Evolutionary conservation across 495 filamentous ascomycete genomes (phyloP).

Genomic region (Penicillium roqueforti): DNA sequence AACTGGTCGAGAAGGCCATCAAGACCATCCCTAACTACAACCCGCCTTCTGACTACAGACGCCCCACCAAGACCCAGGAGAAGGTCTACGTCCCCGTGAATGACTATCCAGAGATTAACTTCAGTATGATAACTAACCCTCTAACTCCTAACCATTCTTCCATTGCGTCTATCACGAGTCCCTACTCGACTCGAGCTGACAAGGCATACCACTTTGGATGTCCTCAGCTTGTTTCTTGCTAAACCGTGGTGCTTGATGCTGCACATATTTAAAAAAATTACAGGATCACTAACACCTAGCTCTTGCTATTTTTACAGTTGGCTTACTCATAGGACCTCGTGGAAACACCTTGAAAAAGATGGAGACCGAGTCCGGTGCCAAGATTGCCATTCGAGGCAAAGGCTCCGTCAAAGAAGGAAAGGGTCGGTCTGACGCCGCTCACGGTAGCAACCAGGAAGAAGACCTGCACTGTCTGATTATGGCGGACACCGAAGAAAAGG

Average conservation of each 20-base stretch:
- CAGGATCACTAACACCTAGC: constrained; percentile 77
- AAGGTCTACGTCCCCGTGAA: constrained; percentile 99
- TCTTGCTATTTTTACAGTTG: constrained; percentile 84
- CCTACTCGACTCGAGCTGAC: constrained; percentile 48
- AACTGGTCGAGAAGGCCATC: constrained; percentile 96
- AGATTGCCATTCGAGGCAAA: constrained; percentile 98
- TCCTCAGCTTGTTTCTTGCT: constrained; percentile 53
- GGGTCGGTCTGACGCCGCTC: constrained; percentile 94
- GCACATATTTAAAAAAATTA: constrained; percentile 44
- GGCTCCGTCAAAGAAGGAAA: constrained; percentile 99
- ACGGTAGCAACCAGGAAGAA: constrained; percentile 99
- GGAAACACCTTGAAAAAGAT: constrained; percentile 99
- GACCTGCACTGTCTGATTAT: constrained; percentile 98
- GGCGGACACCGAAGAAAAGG: constrained; percentile 97
- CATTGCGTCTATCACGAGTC: constrained; percentile 44
- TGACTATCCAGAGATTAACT: constrained; percentile 99
- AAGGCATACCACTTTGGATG: constrained; percentile 27
- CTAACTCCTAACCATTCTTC: constrained; percentile 69
- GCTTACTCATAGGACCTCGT: constrained; percentile 99
- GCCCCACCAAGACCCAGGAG: constrained; percentile 98
- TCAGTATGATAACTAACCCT: constrained; percentile 99
- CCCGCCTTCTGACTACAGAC: constrained; percentile 93
- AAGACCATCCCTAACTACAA: constrained; percentile 98
- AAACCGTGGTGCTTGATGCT: constrained; percentile 51
- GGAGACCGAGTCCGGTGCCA: constrained; percentile 93